phyloP scores from a whole-genome alignment of 345 rosid genomes.

The Heritiera littoralis region DNA sequence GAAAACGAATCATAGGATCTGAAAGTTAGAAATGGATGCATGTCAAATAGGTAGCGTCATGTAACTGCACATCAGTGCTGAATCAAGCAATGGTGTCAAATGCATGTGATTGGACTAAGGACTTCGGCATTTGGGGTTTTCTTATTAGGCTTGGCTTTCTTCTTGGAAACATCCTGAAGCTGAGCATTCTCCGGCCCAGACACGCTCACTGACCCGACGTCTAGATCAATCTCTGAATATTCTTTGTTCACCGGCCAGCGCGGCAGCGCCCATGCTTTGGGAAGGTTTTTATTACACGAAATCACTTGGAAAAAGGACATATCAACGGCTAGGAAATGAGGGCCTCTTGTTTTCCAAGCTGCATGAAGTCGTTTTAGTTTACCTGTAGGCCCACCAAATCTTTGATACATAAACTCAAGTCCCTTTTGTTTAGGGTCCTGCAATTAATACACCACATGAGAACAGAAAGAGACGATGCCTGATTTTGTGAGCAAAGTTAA shows the following conservation, averaged over 20 bases:
- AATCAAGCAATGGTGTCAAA: neutral
- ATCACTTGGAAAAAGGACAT: neutral
- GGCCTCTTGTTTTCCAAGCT: too few relatives aligned
- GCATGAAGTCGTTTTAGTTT: neutral
- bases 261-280: neutral
- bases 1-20: neutral
- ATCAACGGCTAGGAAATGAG: neutral
- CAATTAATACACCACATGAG: too few relatives aligned
- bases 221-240: neutral
- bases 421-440: too few relatives aligned
- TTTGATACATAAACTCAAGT: too few relatives aligned
- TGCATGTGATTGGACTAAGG: neutral
- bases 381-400: too few relatives aligned
- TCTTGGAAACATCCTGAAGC: neutral
- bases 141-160: neutral
- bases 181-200: neutral
- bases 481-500: neutral
- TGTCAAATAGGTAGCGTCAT: neutral
- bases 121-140: neutral
- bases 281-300: neutral
- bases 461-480: neutral
- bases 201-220: neutral
- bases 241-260: neutral
- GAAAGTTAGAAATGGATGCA: neutral
- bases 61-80: neutral